phyloP scores from a whole-genome alignment of 2,329 filamentous ascomycete genomes.

The Sporothrix pallida region DNA sequence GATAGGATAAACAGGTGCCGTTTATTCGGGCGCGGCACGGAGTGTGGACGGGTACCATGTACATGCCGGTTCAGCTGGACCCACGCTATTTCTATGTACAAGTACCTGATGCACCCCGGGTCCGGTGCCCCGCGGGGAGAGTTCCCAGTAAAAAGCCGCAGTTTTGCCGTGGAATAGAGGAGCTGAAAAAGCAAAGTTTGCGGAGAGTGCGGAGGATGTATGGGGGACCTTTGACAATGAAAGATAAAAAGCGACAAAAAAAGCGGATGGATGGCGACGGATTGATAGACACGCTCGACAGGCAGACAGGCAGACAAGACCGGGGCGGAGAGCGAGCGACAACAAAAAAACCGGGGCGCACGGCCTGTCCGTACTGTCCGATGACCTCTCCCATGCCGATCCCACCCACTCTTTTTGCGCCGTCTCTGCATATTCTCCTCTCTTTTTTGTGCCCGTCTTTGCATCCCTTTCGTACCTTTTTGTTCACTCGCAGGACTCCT shows the following conservation, averaged over 20 bases:
- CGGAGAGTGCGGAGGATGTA: neutral
- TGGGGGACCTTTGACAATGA: neutral
- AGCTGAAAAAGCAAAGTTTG: neutral
- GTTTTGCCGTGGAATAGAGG: neutral
- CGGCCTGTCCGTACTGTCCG: slow-evolving; percentile 24
- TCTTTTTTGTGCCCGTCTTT: neutral
- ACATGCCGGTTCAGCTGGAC: neutral
- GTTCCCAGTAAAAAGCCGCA: neutral
- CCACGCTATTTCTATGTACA: neutral
- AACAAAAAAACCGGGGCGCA: slow-evolving; percentile 19
- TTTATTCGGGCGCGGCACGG: too few relatives aligned
- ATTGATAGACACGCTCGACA: too few relatives aligned
- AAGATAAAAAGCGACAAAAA: neutral
- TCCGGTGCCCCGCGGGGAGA: neutral
- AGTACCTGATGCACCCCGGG: neutral
- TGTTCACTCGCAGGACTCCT: too few relatives aligned
- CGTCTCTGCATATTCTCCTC: neutral
- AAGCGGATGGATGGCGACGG: neutral
- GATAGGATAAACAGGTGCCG: neutral
- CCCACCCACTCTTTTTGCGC: slow-evolving; percentile 5
- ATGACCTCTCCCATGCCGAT: slow-evolving; percentile 17
- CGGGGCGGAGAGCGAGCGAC: too few relatives aligned
- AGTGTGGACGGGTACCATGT: too few relatives aligned
- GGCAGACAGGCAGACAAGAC: too few relatives aligned
- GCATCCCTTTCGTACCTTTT: neutral